Evolutionary conservation across 139 green algal genomes (phyloP), one percentile per base, ranked within the genome.

Genomic region (Zygnema circumcarinatum): DNA sequence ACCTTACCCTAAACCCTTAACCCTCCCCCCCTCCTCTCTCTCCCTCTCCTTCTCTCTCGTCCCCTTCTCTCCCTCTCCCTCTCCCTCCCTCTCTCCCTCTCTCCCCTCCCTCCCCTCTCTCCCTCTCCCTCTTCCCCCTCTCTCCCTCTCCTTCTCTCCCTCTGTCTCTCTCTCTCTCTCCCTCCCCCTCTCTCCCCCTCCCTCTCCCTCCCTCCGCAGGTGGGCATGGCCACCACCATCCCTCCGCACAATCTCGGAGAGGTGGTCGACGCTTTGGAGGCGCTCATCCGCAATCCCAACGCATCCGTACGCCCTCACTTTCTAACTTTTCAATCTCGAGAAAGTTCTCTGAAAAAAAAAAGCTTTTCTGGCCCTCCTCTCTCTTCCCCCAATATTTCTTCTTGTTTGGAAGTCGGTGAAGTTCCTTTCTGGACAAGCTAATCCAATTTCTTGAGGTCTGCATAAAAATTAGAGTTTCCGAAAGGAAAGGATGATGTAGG

Each of bases 191-290:
- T 53, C 0, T 81, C 40, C 2, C 39, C 1, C 0, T 1, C 39
- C 7, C 41, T 32, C 29, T 1, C 3, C 38, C 1, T 53, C 32
- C 22, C 11, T 38, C 0, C 22, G 0, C 85, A 90, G 87, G 87
- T 99, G 35, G 96, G 95, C 67, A 97, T 99, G 67, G 96, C 97
- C 62, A 99, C 97, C 52, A 94, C 91, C 76, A 98, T 99, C 74
- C 97, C 97, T 2, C 96, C 97, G 0, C 97, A 99, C 93, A 99
- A 99, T 92, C 85, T 99, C 83, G 38, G 73, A 40, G 96, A 99
- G 90, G 95, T 99, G 29, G 94, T 96, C n/a, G 81, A 89, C 11
- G 96, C 91, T 20, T 88, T 98, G 20, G 92, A 85, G 38, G 94
- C 94, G 0, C 87, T 98, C 22, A 95, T 97, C 11, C n/a, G 89